phyloP scores from a whole-genome alignment of 2,329 filamentous ascomycete genomes.

The Cordyceps militaris region DNA sequence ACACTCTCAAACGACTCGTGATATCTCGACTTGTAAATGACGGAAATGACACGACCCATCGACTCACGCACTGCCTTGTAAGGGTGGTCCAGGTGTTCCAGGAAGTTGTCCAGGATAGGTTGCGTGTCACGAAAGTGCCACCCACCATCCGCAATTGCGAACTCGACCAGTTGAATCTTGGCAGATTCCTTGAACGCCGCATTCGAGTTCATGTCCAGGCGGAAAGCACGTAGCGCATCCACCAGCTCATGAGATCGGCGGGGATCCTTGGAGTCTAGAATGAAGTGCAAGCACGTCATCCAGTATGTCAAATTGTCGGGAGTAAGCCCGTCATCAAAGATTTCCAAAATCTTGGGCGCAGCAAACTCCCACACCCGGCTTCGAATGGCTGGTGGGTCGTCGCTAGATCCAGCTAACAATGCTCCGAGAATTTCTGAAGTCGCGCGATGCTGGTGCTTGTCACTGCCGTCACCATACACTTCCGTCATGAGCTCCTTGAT shows the following conservation, averaged over 20 bases:
- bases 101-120: slow-evolving; percentile 82
- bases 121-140: slow-evolving; percentile 94
- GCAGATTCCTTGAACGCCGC: slow-evolving; percentile 98
- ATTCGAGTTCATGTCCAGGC: slow-evolving; percentile 88
- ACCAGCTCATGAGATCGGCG: slow-evolving; percentile 80
- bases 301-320: slow-evolving; percentile 94
- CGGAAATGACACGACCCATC: slow-evolving; percentile 81
- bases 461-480: slow-evolving; percentile 85
- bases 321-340: slow-evolving; percentile 87
- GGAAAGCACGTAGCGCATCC: slow-evolving; percentile 74
- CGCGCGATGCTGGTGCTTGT: slow-evolving; percentile 95
- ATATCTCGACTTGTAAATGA: slow-evolving; percentile 85
- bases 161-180: slow-evolving; percentile 86
- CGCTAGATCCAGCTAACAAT: slow-evolving; percentile 71
- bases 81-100: slow-evolving; percentile 88
- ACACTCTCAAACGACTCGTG: slow-evolving; percentile 90
- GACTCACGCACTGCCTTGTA: slow-evolving; percentile 96
- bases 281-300: slow-evolving; percentile 86
- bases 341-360: slow-evolving; percentile 76
- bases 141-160: slow-evolving; percentile 77
- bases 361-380: slow-evolving; percentile 80
- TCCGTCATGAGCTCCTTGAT: slow-evolving; percentile 71
- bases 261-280: slow-evolving; percentile 83
- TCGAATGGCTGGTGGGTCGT: slow-evolving; percentile 67
- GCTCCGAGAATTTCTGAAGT: slow-evolving; percentile 90